Conservation (phyloP, 257 asterid genomes). For the Cinchona pubescens region DNA sequence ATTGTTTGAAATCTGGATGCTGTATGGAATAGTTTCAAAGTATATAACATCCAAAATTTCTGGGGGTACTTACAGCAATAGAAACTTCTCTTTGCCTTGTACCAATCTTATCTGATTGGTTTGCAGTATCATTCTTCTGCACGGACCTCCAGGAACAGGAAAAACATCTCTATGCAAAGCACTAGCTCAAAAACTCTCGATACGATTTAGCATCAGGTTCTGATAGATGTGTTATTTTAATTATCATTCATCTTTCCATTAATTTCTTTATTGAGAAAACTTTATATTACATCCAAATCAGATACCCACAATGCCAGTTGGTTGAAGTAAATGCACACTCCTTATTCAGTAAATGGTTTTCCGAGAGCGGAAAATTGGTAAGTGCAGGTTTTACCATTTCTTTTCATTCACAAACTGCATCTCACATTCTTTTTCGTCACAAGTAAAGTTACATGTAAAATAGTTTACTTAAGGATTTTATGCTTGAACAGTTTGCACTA, state of each 20-base stretch:
- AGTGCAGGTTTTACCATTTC: slow-evolving; percentile 23
- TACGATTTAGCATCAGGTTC: slow-evolving; percentile 81
- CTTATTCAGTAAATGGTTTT: slow-evolving; percentile 98
- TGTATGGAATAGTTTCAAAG: background rate
- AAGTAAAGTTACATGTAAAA: background rate
- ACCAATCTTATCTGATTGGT: slow-evolving; percentile 15
- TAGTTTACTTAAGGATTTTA: background rate
- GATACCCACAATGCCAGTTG: slow-evolving; percentile 86
- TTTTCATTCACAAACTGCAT: background rate
- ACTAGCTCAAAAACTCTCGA: slow-evolving; percentile 91
- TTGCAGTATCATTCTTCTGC: slow-evolving; percentile 90
- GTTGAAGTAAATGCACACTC: slow-evolving; percentile 97
- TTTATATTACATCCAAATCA: slow-evolving; percentile 24
- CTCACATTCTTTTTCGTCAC: background rate
- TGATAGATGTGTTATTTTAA: slow-evolving; percentile 4
- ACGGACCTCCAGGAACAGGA: slow-evolving; percentile 99
- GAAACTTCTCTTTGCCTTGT: background rate
- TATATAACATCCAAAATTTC: background rate
- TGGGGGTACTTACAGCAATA: too few species aligned
- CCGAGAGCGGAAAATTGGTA: slow-evolving; percentile 99
- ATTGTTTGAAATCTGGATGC: background rate
- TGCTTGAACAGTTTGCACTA: background rate
- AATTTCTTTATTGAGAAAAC: background rate
- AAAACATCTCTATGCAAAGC: slow-evolving; percentile 98
- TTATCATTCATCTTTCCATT: background rate